Base-by-base conservation (phyloP, 305 asterid genomes). In the Fraxinus angustifolia region DNA sequence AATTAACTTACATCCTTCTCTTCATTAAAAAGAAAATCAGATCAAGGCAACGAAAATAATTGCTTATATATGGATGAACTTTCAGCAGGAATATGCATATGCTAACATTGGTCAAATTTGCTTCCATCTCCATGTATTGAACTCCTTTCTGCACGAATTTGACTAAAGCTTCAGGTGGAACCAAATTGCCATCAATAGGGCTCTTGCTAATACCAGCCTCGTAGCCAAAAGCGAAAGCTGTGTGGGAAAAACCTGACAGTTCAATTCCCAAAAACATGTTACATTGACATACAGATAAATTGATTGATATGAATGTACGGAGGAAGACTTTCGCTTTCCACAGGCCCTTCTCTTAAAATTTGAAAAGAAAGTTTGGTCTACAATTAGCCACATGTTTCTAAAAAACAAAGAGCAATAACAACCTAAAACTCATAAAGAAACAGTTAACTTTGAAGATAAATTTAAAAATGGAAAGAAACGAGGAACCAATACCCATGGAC, bases 101-200 rank as follows among this genome's bases (percentile, higher is more conserved):
- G 50, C 91, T 86, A 60, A 87, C 93, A 78, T 82, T 78, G 80
- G 68, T 80, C 82, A 80, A 12, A 76, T 90, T 89, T 79, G 91
- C 92, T 85, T 89, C 90, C 90, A 87, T 82, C 82, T 86, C 92
- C 68, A 82, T 31, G 81, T 73, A 86, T 78, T 83, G 86, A 76
- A 89, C 85, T 77, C 92, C 93, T 85, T 82, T 85, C 83, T 84
- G 90, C 76, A 86, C 84, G 74, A 86, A 40, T 67, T 60, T 83
- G 71, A 90, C 34, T 30, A 90, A 88, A 68, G 89, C 73, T 80
- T 79, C 87, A 16, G 84, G 88, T 35, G 91, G 93, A 82, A 90
- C 85, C 78, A 48, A 73, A 62, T 77, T 78, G 65, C 82, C 83
- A 79, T 87, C 88, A 70, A 87, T 48, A 19, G 84, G 83, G 42